Evolutionary conservation across 164 flowering plant species (phyloP), one percentile per base, ranked within the genome.

Genomic region (Piper betle): DNA sequence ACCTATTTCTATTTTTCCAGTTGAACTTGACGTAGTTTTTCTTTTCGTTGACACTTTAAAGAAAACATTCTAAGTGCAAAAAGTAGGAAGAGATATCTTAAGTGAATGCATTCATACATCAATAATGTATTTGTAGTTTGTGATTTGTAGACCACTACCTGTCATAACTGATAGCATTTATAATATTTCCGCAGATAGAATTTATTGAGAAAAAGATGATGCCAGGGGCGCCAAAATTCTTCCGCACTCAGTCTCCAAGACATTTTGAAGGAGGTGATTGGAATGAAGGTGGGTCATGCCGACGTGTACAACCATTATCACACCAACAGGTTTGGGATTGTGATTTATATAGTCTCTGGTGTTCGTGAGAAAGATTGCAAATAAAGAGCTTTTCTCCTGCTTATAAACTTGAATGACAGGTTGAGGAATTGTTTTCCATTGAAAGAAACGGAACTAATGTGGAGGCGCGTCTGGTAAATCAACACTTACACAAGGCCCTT

Each of bases 211-310:
- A 68, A 68, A 74, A 48, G 65, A 68, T 68, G 73, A 66, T 65
- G 18, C 75, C 81, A 10, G 72, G 69, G 64, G 64, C 82, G 8
- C 71, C 81, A 59, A 79, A 74, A 63, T 62, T 87, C 65, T 87
- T 93, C 57, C 90, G 96, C 17, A 93, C 98, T 33, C 92, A 93
- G 75, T 93, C 97, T 10, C 96, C 97, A 13, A 75, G 97, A 62
- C 99, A 93, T 79, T 93, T 93, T 77, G 97, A 90, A 79, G 97
- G 98, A 61, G 97, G 99, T 73, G 97, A 93, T 59, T 93, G 99
- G 99, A 78, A 93, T 68, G 86, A 86, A 72, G 97, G 96, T 65
- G 99, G 96, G 67, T 82, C 96, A 39, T 93, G 99, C 66, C 79
- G 59, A 46, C 86, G 86, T 4, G 39, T 58, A 33, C 69, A 78